phyloP scores from a whole-genome alignment of 257 asterid genomes.

The Solanum bulbocastanum region DNA sequence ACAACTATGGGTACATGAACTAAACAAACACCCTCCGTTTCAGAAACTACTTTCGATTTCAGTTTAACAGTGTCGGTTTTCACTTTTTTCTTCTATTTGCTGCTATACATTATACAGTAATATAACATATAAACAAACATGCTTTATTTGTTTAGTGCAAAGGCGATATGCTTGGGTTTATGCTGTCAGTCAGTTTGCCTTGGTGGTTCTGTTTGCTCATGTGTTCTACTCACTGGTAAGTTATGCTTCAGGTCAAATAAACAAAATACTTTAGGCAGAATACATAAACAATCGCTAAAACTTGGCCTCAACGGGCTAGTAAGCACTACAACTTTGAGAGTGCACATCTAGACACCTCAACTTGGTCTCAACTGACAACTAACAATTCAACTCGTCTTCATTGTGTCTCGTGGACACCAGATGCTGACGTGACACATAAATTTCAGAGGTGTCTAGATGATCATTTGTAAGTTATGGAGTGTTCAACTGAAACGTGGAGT shows the following conservation, averaged over 20 bases:
- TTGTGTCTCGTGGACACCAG: not conserved
- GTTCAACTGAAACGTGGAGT: not conserved
- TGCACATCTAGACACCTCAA: not conserved
- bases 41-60: not conserved
- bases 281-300: not conserved
- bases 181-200: constrained; percentile 59
- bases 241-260: not conserved
- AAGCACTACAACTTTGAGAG: not conserved
- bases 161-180: constrained; percentile 78
- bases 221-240: constrained; percentile 80
- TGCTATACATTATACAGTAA: not conserved
- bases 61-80: not conserved
- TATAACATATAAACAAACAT: not conserved
- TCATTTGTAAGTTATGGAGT: not conserved
- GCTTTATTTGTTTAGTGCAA: constrained; percentile 32
- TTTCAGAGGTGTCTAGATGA: not conserved
- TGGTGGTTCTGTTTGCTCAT: constrained; percentile 80
- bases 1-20: constrained; percentile 75
- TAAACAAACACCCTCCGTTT: not conserved
- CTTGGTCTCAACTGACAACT: not conserved
- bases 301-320: not conserved
- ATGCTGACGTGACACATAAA: not conserved
- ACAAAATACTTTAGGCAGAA: not conserved
- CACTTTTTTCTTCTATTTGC: not conserved
- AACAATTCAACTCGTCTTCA: not conserved